Percentiles rank a stretch among this genome's conserved stretches.
These are phyloP conservation scores for Phlebiopsis flavidoalba DNA, from an alignment of 768 basidiomycete genomes.

Conservation along the genomic window DNA sequence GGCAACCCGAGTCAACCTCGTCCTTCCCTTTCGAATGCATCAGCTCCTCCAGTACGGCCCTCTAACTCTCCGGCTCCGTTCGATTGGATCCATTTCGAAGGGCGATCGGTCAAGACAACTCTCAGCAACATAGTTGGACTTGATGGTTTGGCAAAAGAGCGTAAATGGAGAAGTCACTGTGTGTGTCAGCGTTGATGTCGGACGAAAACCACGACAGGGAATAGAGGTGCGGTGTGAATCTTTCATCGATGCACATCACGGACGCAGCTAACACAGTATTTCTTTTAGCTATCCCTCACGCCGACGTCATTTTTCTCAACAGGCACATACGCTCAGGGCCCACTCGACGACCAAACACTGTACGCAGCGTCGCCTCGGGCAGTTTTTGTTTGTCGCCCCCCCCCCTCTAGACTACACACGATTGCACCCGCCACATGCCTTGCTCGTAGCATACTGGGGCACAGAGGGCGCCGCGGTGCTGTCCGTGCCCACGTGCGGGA, in stretches of 20 bases:
- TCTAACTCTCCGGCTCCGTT: conserved; percentile 70
- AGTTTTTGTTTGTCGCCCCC: conserved; percentile 72
- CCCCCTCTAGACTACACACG: too few species aligned
- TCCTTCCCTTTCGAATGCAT: conserved; percentile 19
- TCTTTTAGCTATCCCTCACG: conserved; percentile 72
- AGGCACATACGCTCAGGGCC: conserved; percentile 64
- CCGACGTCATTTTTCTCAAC: conserved; percentile 77
- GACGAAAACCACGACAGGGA: conserved; percentile 68
- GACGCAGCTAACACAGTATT: background rate
- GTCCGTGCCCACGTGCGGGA: conserved; percentile 77
- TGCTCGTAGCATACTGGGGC: conserved; percentile 82
- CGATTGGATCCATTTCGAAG: conserved; percentile 86
- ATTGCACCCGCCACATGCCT: conserved; percentile 66
- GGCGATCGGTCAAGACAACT: conserved; percentile 74
- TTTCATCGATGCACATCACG: background rate
- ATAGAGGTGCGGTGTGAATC: conserved; percentile 68
- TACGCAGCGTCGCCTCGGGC: conserved; percentile 66
- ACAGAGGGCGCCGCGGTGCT: conserved; percentile 75
- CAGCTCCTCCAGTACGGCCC: conserved; percentile 25
- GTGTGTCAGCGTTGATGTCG: conserved; percentile 79
- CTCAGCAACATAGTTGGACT: conserved; percentile 72
- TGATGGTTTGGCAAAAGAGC: conserved; percentile 77
- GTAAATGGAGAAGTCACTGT: conserved; percentile 79
- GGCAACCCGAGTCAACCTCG: conserved; percentile 27
- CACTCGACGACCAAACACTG: conserved; percentile 51